Base-by-base conservation (phyloP, 1,284 basidiomycete genomes). In the Inonotus hispidus region DNA sequence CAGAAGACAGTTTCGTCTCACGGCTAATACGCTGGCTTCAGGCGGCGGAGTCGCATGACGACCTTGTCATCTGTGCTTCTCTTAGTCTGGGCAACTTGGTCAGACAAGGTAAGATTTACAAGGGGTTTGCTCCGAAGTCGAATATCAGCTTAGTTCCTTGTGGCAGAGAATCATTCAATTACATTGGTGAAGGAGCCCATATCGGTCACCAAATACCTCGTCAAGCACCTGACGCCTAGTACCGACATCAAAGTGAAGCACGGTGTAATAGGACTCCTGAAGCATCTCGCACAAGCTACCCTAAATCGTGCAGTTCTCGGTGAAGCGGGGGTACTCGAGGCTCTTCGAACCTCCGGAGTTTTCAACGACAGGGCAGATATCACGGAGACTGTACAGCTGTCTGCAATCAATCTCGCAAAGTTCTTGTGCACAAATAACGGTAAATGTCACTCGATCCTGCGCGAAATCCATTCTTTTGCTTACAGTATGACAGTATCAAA, bases 361-460 rank as follows among this genome's bases (percentile, higher is more conserved):
- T 94, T 90, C 85, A 80, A 81, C 29, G 80, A 85, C 56, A 81
- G 82, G 62, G 75, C 81, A 6, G 92, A 95, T 56, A 84, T 93
- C 76, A 84, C 89, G 11, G 89, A 92, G 59, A 82, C 91, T 11
- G 85, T 98, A 0, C 96, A 98, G 73, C 81, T 94, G 27, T 88
- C 87, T 53, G 92, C 92, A 0, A 90, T 98, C 47, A 93, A 92
- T 0, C 80, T 95, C 16, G 82, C 91, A 32, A 98, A 98, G 74
- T 91, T 97, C 69, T 79, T 98, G 60, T 93, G 90, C 70, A 85
- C 83, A 63, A 82, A 81, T 39, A 87, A 84, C 68, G 77, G 93
- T 94, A 68, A n/a, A 49, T 68, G 84, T 73, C 29, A 43, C 7
- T 67, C 68, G n/a, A 49, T 66, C 16, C n/a, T 45, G 5, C n/a